Evolutionary conservation across 352 stramenopile genomes (phyloP).

Genomic region (Globisporangium carolinianum): DNA sequence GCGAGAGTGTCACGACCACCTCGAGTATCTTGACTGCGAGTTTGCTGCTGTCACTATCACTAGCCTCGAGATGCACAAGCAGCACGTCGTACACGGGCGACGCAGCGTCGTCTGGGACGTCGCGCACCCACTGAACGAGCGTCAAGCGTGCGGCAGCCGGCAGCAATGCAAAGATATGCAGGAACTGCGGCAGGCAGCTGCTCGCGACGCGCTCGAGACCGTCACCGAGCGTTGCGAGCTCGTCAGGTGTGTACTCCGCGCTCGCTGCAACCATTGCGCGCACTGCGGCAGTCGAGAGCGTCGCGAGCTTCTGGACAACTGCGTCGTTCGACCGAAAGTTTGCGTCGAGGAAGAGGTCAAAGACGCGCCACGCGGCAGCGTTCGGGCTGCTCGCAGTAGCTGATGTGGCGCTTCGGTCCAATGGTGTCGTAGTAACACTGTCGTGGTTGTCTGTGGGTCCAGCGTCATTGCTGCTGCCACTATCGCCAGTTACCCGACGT

Average conservation of each 20-base stretch:
- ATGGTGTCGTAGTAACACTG: no score
- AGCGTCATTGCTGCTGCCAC: background rate
- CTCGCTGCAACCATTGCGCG: slow-evolving; percentile 22
- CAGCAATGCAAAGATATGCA: slow-evolving; percentile 30
- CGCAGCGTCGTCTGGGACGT: slow-evolving; percentile 29
- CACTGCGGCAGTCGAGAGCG: slow-evolving; percentile 16
- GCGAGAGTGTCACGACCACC: slow-evolving; percentile 27
- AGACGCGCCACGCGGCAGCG: slow-evolving; percentile 13
- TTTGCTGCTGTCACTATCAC: slow-evolving; percentile 9
- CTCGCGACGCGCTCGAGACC: slow-evolving; percentile 27
- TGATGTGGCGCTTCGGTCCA: background rate
- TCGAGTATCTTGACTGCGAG: slow-evolving; percentile 23
- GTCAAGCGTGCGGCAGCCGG: slow-evolving; percentile 16
- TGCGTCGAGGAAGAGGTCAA: slow-evolving; percentile 43
- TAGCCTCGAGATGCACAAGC: slow-evolving; percentile 10
- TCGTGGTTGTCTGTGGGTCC: background rate
- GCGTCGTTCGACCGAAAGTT: slow-evolving; percentile 26
- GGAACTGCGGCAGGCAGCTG: slow-evolving; percentile 22
- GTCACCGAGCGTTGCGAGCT: slow-evolving; percentile 31
- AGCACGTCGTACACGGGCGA: slow-evolving; percentile 37
- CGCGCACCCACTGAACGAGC: slow-evolving; percentile 36
- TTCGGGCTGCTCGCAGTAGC: background rate
- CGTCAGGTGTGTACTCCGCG: slow-evolving; percentile 19
- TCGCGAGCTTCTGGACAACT: slow-evolving; percentile 40
- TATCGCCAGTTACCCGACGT: slow-evolving; percentile 6